Conservation (phyloP, 805 yeast species). For the Saccharomycopsis amapae region DNA sequence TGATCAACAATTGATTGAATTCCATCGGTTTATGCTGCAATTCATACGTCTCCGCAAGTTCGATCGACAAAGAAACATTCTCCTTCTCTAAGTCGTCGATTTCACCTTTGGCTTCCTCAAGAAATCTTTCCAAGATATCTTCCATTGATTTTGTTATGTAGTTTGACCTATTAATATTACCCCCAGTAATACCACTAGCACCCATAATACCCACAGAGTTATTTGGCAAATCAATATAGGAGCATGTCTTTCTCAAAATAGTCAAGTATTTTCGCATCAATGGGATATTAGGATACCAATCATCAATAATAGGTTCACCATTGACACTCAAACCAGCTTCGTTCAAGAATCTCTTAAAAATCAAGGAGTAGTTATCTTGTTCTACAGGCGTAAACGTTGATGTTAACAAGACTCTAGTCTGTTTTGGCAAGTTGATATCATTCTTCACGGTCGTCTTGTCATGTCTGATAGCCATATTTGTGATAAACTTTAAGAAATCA, state of each 20-base stretch:
- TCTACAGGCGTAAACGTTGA: conserved; percentile 79
- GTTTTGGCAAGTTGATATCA: conserved; percentile 75
- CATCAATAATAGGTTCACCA: conserved; percentile 43
- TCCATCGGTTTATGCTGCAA: conserved; percentile 40
- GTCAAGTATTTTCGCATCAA: conserved; percentile 64
- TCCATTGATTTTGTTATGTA: conserved; percentile 44
- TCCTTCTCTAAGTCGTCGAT: conserved; percentile 18
- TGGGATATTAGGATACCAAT: conserved; percentile 41
- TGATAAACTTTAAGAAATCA: conserved; percentile 49
- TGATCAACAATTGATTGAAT: conserved; percentile 6
- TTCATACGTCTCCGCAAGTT: conserved; percentile 67
- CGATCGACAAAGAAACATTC: conserved; percentile 40
- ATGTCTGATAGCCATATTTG: conserved; percentile 59
- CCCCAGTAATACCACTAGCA: conserved; percentile 25
- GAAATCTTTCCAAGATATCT: conserved; percentile 61
- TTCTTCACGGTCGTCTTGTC: conserved; percentile 75
- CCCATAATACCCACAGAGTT: conserved; percentile 16
- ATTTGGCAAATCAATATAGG: conserved; percentile 55
- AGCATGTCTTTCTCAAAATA: conserved; percentile 69
- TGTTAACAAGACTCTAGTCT: conserved; percentile 58
- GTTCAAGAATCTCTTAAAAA: conserved; percentile 51
- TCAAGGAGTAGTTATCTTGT: conserved; percentile 68
- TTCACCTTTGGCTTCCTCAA: conserved; percentile 44
- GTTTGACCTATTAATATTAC: conserved; percentile 26
- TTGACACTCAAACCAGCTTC: conserved; percentile 47